phyloP scores from a whole-genome alignment of 257 asterid species.

The Linaria vulgaris region DNA sequence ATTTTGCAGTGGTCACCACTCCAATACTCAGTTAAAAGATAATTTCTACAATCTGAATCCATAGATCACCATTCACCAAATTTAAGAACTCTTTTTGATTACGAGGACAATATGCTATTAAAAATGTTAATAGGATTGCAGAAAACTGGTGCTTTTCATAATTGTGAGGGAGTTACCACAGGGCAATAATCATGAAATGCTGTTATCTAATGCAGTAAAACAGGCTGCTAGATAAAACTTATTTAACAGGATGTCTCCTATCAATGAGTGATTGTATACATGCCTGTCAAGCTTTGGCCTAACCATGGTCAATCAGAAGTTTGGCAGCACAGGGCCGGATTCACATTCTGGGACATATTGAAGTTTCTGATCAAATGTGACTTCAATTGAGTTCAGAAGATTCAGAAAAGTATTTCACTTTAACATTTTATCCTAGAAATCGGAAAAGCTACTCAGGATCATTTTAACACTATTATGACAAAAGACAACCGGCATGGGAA shows the following conservation, averaged over 20 bases:
- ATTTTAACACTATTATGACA: neutral
- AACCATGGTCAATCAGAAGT: neutral
- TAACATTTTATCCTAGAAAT: too few relatives aligned
- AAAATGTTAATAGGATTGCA: too few relatives aligned
- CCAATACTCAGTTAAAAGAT: too few relatives aligned
- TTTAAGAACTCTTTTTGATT: too few relatives aligned
- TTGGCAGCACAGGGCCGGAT: neutral
- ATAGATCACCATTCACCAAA: too few relatives aligned
- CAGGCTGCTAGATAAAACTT: neutral
- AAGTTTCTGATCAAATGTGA: neutral
- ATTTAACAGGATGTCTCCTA: neutral
- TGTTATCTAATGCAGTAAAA: neutral
- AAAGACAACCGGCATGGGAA: constrained; percentile 11
- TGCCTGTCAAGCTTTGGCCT: neutral
- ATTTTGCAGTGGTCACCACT: too few relatives aligned
- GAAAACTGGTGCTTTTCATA: too few relatives aligned
- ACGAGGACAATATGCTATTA: too few relatives aligned
- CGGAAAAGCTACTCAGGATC: neutral
- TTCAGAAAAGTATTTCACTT: neutral
- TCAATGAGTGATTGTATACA: neutral
- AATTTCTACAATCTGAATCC: too few relatives aligned
- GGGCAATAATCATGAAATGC: neutral
- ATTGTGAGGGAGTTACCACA: too few relatives aligned
- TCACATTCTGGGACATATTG: constrained; percentile 11
- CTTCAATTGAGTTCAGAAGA: constrained; percentile 4